These are phyloP conservation scores for Suillus tomentosus DNA, from an alignment of 768 basidiomycete species.

Conservation along the genomic window DNA sequence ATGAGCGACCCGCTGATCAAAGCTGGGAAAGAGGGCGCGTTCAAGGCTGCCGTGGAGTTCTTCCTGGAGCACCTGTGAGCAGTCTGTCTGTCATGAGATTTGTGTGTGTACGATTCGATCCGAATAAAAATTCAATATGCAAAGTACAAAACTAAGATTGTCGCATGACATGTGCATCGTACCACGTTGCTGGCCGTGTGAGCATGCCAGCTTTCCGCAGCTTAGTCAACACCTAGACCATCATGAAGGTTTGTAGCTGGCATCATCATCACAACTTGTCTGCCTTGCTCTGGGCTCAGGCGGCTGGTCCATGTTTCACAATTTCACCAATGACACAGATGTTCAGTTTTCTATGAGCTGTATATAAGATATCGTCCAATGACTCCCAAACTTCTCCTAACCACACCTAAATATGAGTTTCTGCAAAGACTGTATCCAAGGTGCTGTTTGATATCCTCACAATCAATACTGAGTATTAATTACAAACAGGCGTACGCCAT, in stretches of 20 bases:
- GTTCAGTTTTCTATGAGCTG: neutral
- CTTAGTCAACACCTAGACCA: too few species aligned
- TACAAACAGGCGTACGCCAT: constrained; percentile 47
- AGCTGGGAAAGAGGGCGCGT: constrained; percentile 65
- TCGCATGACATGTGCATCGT: neutral
- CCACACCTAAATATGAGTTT: constrained; percentile 43
- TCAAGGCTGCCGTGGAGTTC: constrained; percentile 59
- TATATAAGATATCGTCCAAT: neutral
- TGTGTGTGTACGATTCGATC: neutral
- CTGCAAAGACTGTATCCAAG: constrained; percentile 57
- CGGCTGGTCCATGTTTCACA: too few species aligned
- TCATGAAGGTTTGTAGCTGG: too few species aligned
- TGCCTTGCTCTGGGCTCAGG: too few species aligned
- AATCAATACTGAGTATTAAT: neutral
- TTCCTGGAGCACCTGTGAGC: constrained; percentile 39
- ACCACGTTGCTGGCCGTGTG: neutral
- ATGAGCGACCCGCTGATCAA: constrained; percentile 51
- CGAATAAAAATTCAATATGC: neutral
- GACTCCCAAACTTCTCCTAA: neutral
- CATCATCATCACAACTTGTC: too few species aligned
- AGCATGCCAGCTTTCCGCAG: neutral
- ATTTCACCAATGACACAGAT: neutral
- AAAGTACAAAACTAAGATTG: constrained; percentile 13
- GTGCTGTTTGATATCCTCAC: constrained; percentile 31
- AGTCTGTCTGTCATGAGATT: neutral